Conservation (phyloP, 202 grass and related monocot species). For the Dendrocalamus latiflorus region DNA sequence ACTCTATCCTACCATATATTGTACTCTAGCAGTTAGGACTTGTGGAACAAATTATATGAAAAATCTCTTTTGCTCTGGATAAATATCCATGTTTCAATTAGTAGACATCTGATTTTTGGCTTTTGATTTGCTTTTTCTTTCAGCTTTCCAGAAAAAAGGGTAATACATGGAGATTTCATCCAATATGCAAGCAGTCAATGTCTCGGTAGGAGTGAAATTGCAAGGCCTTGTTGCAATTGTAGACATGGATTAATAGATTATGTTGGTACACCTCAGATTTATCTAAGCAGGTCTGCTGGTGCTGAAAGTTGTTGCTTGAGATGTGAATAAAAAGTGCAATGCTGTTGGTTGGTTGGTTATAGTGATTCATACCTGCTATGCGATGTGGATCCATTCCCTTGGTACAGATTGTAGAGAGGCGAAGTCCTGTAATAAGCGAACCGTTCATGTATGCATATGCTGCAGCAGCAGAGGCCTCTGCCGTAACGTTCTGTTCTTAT, state of each 20-base stretch:
- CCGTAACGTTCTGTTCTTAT: neutral
- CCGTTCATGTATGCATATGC: neutral
- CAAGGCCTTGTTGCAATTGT: slow-evolving; percentile 25
- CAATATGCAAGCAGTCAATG: neutral
- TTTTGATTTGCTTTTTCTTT: neutral
- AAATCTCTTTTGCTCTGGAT: neutral
- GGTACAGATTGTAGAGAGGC: slow-evolving; percentile 45
- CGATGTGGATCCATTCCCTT: slow-evolving; percentile 2
- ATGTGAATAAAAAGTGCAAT: slow-evolving; percentile 27
- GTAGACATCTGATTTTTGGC: neutral
- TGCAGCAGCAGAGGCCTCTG: neutral
- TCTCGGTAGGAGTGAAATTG: neutral
- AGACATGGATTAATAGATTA: neutral
- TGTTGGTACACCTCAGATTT: slow-evolving; percentile 4
- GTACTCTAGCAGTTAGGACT: slow-evolving; percentile 3
- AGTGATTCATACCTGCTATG: neutral
- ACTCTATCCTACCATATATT: no score
- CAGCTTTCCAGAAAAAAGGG: neutral
- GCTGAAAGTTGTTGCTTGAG: slow-evolving; percentile 18
- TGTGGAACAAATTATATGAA: neutral
- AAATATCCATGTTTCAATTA: neutral
- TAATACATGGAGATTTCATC: neutral
- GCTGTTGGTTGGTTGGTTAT: slow-evolving; percentile 1
- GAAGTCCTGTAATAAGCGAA: slow-evolving; percentile 8
- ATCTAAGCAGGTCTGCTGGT: slow-evolving; percentile 7